These are phyloP conservation scores for Drechslerella dactyloides DNA, from an alignment of 2,329 filamentous ascomycete genomes.

Conservation along the genomic window DNA sequence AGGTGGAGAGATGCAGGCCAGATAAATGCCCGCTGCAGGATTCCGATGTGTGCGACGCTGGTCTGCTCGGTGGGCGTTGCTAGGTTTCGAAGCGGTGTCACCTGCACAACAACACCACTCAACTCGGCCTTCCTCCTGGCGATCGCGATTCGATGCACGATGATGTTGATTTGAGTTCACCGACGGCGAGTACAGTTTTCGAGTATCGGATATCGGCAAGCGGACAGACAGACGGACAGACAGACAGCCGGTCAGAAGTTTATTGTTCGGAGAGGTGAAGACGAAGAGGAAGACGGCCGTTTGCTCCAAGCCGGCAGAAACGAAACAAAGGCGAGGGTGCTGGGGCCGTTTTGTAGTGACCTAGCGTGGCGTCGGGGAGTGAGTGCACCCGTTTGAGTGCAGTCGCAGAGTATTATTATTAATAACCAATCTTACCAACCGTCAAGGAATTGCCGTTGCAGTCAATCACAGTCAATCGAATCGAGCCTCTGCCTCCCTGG, in stretches of 20 bases:
- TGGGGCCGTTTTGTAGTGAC: constrained; percentile 6
- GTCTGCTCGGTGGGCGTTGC: not conserved
- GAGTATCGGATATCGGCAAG: not conserved
- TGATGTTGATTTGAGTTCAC: not conserved
- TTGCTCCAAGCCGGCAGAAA: not conserved
- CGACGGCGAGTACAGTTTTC: not conserved
- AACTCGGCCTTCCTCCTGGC: not conserved
- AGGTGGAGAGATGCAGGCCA: not conserved
- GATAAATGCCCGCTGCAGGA: not conserved
- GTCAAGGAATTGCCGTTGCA: too few species aligned
- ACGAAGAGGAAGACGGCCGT: not conserved
- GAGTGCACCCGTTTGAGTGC: constrained; percentile 6
- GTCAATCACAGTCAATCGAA: too few species aligned
- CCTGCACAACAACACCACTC: constrained; percentile 4
- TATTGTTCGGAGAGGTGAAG: not conserved
- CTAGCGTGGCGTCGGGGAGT: not conserved
- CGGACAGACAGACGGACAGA: too few species aligned
- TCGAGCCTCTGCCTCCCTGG: too few species aligned
- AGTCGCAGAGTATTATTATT: constrained; percentile 2
- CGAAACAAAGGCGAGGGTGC: not conserved
- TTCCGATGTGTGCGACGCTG: not conserved
- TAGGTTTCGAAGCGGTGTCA: not conserved
- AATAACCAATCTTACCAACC: too few species aligned
- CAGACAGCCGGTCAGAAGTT: too few species aligned
- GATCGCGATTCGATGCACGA: too few species aligned